Evolutionary conservation across 2,329 filamentous ascomycete species (phyloP), one percentile per base, ranked within the genome.

Genomic region (Colletotrichum sp.): DNA sequence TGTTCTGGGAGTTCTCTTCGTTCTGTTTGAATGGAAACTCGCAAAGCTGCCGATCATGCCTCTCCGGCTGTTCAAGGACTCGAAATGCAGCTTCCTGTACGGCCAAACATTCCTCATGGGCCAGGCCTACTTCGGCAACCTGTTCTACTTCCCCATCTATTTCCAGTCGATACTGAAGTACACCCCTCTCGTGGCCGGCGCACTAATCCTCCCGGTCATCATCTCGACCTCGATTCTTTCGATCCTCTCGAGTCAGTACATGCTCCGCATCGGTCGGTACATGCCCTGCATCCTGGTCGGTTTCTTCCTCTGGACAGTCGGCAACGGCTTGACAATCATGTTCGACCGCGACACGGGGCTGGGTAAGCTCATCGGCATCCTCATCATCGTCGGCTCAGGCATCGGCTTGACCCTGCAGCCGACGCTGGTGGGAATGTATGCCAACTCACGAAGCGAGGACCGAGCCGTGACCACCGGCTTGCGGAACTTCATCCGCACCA

Each of bases 401-500:
- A 78, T 83, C 8, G 85, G 85, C 3, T 76, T 82, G 21, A 83
- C 81, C 2, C 77, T 86, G 52, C 85, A 86, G 73, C 84, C 85
- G 5, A 84, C 83, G 12, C 78, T 86, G 8, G 81, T 86, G 1
- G 85, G 81, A 2, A 79, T 85, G 67, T 83, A 85, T 52, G 85
- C 85, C 30, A 84, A 85, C 72, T 82, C 80, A 0, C 80, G 80
- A 6, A 83, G 80, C 55, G 81, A 83, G 32, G 83, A 85, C 52
- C 82, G 85, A 0, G 85, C 85, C 13, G 84, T 86, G 39, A 82
- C 83, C 3, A 86, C 83, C 3, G 82, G 83, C 0, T 79, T 84
- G 26, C 82, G 85, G n/a, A 86, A 85, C 70, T 86, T 87, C 63
- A 79, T 85, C 36, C 82, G 85, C 12, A 82, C 81, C 8, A 79